A percentile compares a stretch with the other conserved stretches of the same genome.
These are phyloP conservation scores for Helminthosporium solani DNA, from an alignment of 2,329 filamentous ascomycete species.

Conservation along the genomic window DNA sequence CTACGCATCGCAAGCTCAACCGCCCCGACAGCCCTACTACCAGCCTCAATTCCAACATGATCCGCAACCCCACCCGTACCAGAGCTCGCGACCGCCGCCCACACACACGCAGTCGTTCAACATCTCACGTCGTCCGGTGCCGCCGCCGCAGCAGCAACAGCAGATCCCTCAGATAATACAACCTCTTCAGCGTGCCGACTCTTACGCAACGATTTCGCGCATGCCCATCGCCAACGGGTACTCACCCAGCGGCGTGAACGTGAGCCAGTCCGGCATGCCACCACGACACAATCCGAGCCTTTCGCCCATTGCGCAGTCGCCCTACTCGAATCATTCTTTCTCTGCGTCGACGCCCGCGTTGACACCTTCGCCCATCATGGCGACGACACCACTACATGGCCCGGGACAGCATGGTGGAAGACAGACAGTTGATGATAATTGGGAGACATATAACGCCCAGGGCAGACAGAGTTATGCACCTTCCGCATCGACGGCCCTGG, in stretches of 20 bases:
- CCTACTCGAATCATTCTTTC: constrained; percentile 30
- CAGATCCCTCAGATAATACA: constrained; percentile 20
- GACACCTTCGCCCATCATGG: constrained; percentile 22
- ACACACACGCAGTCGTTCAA: constrained; percentile 26
- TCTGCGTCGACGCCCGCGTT: constrained; percentile 32
- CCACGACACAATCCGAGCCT: constrained; percentile 14
- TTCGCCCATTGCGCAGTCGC: constrained; percentile 17
- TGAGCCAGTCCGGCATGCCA: constrained; percentile 12
- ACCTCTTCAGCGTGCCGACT: constrained; percentile 35
- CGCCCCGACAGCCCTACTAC: constrained; percentile 12
- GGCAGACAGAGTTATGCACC: constrained; percentile 8
- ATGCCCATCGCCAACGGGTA: constrained; percentile 40
- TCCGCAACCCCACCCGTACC: no score
- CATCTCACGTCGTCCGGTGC: constrained; percentile 31
- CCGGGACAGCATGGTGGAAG: constrained; percentile 5
- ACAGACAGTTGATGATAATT: constrained; percentile 28
- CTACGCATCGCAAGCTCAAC: constrained; percentile 16
- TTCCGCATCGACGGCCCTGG: constrained; percentile 9
- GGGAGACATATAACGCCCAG: constrained; percentile 26
- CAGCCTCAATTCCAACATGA: constrained; percentile 18
- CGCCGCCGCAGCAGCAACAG: constrained; percentile 17
- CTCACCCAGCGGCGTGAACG: constrained; percentile 18
- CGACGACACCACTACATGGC: constrained; percentile 15
- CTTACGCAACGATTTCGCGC: constrained; percentile 34
- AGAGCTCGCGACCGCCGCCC: constrained; percentile 6